Percentiles rank a stretch among this genome's conserved stretches.
Conservation (phyloP, 2,329 filamentous ascomycete genomes). For the Leptosphaerulina australis region DNA sequence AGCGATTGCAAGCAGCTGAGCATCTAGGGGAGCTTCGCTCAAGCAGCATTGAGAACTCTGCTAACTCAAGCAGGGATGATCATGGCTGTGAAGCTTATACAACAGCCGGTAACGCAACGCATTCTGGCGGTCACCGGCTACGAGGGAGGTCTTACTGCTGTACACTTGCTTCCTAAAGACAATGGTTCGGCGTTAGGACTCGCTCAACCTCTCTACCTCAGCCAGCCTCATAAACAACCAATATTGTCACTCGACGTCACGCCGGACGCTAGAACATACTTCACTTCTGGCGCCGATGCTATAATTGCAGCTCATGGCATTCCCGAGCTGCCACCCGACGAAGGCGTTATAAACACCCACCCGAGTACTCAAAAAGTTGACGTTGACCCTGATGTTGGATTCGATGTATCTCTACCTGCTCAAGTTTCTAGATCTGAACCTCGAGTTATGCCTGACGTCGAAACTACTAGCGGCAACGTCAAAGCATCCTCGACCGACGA, state of each 20-base stretch:
- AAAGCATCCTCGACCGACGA: not conserved
- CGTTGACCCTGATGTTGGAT: not conserved
- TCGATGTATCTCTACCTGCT: not conserved
- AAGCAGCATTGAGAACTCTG: slow-evolving; percentile 36
- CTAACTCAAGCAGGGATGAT: slow-evolving; percentile 73
- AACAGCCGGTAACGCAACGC: slow-evolving; percentile 30
- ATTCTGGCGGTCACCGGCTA: slow-evolving; percentile 77
- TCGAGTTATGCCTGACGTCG: not conserved
- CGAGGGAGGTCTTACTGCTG: slow-evolving; percentile 79
- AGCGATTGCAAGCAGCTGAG: not conserved
- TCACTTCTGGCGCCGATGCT: slow-evolving; percentile 84
- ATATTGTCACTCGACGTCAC: slow-evolving; percentile 67
- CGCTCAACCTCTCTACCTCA: slow-evolving; percentile 63
- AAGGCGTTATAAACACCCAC: not conserved
- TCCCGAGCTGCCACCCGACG: slow-evolving; percentile 41
- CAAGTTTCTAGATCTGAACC: not conserved
- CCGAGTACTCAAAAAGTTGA: not conserved
- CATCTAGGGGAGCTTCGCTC: not conserved
- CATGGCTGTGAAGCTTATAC: slow-evolving; percentile 71
- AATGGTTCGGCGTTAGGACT: slow-evolving; percentile 37
- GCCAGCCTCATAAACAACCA: slow-evolving; percentile 76
- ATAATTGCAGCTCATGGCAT: slow-evolving; percentile 77
- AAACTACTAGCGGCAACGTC: not conserved
- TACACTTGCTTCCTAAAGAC: slow-evolving; percentile 61
- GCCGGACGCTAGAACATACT: slow-evolving; percentile 61